Percentiles rank a stretch among this genome's conserved stretches.
Conservation (phyloP, 176 grass and related monocot genomes). For the Leersia perrieri region DNA sequence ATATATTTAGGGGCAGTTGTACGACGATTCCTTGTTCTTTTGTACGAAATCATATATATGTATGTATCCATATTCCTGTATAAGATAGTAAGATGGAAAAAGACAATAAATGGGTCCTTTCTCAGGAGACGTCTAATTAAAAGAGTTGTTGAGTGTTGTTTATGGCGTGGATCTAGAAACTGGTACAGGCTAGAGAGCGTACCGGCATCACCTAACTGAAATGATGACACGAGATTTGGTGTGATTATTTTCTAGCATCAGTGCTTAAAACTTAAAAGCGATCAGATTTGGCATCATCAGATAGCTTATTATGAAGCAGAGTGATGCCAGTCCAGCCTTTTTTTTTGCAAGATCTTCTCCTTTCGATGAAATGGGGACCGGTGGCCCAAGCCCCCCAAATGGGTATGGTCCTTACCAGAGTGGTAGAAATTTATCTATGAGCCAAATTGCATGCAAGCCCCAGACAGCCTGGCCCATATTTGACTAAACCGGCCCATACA, state of each 20-base stretch:
- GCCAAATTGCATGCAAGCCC: no score
- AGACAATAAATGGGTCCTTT: neutral
- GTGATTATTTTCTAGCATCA: neutral
- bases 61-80: neutral
- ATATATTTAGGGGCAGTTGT: neutral
- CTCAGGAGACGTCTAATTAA: neutral
- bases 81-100: neutral
- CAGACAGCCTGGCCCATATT: neutral
- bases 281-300: neutral
- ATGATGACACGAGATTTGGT: neutral
- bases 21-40: neutral
- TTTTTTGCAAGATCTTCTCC: neutral
- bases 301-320: neutral
- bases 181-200: neutral
- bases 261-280: neutral
- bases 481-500: no score
- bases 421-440: no score
- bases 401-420: neutral
- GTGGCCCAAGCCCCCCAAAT: neutral
- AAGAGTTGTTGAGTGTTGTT: neutral
- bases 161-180: neutral
- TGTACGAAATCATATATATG: neutral
- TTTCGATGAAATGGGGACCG: neutral
- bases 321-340: neutral
- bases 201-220: neutral